Conservation (phyloP, 208 protist species). For the Leishmania guyanensis region DNA sequence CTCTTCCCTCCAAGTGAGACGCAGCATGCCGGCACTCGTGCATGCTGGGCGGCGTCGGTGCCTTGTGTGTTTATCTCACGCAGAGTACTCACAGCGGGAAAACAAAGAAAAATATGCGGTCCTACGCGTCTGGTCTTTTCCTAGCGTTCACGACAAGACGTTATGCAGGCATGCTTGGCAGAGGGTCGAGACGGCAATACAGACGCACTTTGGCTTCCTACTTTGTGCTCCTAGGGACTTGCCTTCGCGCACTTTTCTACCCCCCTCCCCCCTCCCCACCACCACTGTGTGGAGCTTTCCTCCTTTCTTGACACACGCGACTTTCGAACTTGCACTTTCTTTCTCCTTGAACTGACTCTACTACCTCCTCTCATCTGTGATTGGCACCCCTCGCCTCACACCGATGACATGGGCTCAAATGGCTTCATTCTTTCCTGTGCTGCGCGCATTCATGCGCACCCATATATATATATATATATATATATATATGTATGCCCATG, state of each 20-base stretch:
- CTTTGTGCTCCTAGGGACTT: background rate
- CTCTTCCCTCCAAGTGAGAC: background rate
- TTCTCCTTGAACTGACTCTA: background rate
- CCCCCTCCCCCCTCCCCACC: background rate
- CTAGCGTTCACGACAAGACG: background rate
- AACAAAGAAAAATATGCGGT: background rate
- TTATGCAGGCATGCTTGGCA: background rate
- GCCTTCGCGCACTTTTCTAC: background rate
- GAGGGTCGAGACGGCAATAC: background rate
- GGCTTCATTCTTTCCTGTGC: background rate
- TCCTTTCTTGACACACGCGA: background rate
- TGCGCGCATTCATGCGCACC: background rate
- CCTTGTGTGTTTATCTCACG: background rate
- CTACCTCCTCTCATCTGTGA: background rate
- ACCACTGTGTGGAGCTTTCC: too few relatives aligned
- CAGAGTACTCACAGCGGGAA: background rate
- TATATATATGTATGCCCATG: background rate
- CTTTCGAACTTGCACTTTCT: background rate
- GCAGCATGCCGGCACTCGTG: background rate
- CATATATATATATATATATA: too few relatives aligned
- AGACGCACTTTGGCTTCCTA: background rate
- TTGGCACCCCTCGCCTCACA: background rate
- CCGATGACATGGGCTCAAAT: background rate
- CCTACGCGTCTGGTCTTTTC: background rate
- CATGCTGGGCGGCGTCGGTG: background rate